Base-by-base conservation (phyloP, 805 yeast genomes). In the Myxozyma neglecta region DNA sequence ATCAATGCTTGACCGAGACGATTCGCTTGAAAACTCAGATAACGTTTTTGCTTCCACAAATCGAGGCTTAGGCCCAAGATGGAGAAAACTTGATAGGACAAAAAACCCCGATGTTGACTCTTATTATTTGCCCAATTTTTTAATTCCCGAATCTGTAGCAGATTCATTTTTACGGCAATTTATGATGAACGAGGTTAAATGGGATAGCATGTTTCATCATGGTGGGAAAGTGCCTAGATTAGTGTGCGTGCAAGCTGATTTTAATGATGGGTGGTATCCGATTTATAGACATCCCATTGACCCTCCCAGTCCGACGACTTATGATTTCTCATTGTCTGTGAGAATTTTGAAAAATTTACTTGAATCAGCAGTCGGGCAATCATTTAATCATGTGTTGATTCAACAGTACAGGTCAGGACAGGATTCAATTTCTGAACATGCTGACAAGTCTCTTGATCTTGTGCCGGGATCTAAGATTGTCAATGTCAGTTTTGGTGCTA, bases 191-290 rank as follows among this genome's bases (percentile, higher is more conserved):
- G 62, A 61, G 14, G 56, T 59, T 14, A 20, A 45, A 5, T 66
- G 68, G 68, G 24, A 18, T n/a, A 49, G 39, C 3, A 58, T 61
- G 64, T 16, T 35, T 16, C 68, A 64, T 43, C 47, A 46, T 32
- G 67, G 68, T 24, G 69, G 69, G 11, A 37, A 50, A 5, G 68
- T 62, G 6, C 69, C 69, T 20, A 56, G 69, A n/a, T 53, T 66
- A 1, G 61, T 66, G 3, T 60, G 65, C 36, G 56, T 66, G 18
- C 68, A 66, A 50, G 64, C 59, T 16, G 60, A 55, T 9, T 14
- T 40, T 39, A 45, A 40, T n/a, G 59, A 58, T 32, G 68, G 56
- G n/a, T 57, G 61, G 60, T 59, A 54, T 18, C 68, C 68, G 1
- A 36, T 62, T n/a, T 65, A 65, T 54, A 54, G 68, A 13, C 66